Evolutionary conservation across 1,139 yeast species (phyloP).

Genomic region (Nadsonia commutata): DNA sequence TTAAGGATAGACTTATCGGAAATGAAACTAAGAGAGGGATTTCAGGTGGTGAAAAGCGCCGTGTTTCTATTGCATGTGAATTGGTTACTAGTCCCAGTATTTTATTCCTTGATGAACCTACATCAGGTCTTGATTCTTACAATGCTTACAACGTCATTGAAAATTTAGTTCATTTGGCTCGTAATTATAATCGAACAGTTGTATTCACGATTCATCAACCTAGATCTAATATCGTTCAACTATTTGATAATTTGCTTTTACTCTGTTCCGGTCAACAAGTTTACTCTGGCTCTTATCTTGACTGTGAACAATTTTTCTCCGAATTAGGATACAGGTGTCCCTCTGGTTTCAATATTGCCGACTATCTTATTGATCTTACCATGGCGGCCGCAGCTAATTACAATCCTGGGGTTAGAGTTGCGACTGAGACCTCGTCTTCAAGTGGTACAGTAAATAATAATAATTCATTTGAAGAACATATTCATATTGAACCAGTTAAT

Average conservation of each 20-base stretch:
- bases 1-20: constrained; percentile 79
- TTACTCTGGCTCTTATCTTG: constrained; percentile 48
- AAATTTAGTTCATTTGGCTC: constrained; percentile 63
- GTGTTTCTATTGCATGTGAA: constrained; percentile 75
- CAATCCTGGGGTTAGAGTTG: not conserved
- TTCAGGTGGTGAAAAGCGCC: constrained; percentile 82
- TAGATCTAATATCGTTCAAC: constrained; percentile 84
- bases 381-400: constrained; percentile 35
- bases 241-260: constrained; percentile 69
- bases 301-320: constrained; percentile 59
- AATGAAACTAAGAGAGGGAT: constrained; percentile 83
- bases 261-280: constrained; percentile 76
- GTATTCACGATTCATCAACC: constrained; percentile 95
- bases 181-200: constrained; percentile 71
- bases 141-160: constrained; percentile 89
- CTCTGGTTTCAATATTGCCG: constrained; percentile 82
- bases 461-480: constrained; percentile 5
- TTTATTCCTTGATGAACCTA: constrained; percentile 72
- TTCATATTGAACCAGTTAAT: constrained; percentile 3
- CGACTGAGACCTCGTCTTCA: constrained; percentile 6
- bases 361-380: constrained; percentile 79
- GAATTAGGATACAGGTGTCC: constrained; percentile 76
- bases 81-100: constrained; percentile 58
- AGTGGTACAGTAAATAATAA: constrained; percentile 9
- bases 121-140: constrained; percentile 87